Percentiles rank a stretch among this genome's conserved stretches.
Evolutionary conservation across 2,329 filamentous ascomycete species (phyloP).

Genomic region (Mycocentrospora acerina): DNA sequence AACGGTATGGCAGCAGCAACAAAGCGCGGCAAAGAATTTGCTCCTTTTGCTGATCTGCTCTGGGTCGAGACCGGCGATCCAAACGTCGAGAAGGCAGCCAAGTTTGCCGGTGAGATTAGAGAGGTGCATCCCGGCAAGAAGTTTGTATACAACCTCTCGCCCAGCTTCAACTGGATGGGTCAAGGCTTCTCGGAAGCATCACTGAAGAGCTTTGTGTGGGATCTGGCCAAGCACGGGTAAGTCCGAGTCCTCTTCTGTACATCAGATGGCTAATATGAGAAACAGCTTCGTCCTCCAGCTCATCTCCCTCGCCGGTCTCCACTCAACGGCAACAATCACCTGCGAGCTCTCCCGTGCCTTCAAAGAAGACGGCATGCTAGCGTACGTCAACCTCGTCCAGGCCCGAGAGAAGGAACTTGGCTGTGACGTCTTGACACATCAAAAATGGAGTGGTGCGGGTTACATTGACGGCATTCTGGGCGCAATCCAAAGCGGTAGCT

Average conservation of each 20-base stretch:
- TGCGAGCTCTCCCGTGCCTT: constrained; percentile 78
- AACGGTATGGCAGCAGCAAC: constrained; percentile 84
- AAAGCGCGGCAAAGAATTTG: constrained; percentile 89
- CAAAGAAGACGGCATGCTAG: constrained; percentile 91
- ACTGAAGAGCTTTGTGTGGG: constrained; percentile 92
- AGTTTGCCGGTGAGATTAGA: constrained; percentile 77
- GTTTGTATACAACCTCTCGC: constrained; percentile 93
- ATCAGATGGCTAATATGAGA: background rate
- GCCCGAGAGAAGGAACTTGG: constrained; percentile 84
- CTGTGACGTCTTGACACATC: constrained; percentile 91
- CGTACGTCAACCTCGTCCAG: constrained; percentile 94
- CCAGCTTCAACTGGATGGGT: constrained; percentile 98
- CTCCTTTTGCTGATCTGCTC: constrained; percentile 87
- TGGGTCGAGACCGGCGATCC: constrained; percentile 98
- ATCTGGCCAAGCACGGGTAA: constrained; percentile 83
- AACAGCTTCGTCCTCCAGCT: constrained; percentile 62
- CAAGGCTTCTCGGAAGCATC: constrained; percentile 85
- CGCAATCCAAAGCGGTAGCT: constrained; percentile 87
- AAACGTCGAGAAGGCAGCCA: constrained; percentile 71
- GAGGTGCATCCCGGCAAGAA: constrained; percentile 73
- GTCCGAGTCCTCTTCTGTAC: constrained; percentile 50
- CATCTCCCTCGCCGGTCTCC: constrained; percentile 65
- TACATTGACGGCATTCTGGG: constrained; percentile 90
- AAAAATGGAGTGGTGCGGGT: constrained; percentile 76
- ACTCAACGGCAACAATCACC: constrained; percentile 63